Evolutionary conservation across 164 flowering plant species (phyloP).

Genomic region (Cinnamomum micranthum): DNA sequence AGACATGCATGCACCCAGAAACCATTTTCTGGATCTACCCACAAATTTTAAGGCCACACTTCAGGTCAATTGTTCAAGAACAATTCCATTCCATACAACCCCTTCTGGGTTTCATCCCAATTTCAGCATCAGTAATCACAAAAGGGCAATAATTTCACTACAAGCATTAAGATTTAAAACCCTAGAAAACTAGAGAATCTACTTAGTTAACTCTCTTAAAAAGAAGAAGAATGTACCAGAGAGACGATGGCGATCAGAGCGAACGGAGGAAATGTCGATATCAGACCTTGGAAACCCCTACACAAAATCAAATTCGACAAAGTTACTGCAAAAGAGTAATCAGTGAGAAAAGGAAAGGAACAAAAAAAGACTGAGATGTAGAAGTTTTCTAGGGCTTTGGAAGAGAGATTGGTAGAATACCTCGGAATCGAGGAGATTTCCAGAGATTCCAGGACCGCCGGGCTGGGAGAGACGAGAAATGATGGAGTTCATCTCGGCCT

Average conservation of each 20-base stretch:
- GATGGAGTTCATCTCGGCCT: conserved; percentile 74
- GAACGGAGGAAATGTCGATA: conserved; percentile 62
- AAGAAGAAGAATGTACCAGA: conserved; percentile 36
- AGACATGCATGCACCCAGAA: too few relatives aligned
- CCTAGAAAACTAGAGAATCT: too few relatives aligned
- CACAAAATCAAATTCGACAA: not conserved
- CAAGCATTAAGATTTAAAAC: too few relatives aligned
- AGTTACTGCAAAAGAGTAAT: too few relatives aligned
- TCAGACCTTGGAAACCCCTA: conserved; percentile 90
- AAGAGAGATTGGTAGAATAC: conserved; percentile 13
- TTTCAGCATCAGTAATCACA: too few relatives aligned
- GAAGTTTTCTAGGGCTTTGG: not conserved
- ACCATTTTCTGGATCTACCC: too few relatives aligned
- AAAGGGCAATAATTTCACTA: too few relatives aligned
- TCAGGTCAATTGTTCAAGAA: too few relatives aligned
- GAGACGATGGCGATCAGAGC: conserved; percentile 72
- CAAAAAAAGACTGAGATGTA: not conserved
- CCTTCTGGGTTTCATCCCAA: too few relatives aligned
- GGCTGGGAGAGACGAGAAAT: conserved; percentile 63
- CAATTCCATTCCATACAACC: too few relatives aligned
- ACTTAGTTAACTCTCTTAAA: too few relatives aligned
- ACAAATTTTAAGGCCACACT: too few relatives aligned
- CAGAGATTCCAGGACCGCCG: conserved; percentile 85
- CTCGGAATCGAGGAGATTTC: conserved; percentile 81
- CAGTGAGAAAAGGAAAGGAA: not conserved